These are phyloP conservation scores for Candida nemodendra DNA, from an alignment of 805 yeast species.

Conservation along the genomic window DNA sequence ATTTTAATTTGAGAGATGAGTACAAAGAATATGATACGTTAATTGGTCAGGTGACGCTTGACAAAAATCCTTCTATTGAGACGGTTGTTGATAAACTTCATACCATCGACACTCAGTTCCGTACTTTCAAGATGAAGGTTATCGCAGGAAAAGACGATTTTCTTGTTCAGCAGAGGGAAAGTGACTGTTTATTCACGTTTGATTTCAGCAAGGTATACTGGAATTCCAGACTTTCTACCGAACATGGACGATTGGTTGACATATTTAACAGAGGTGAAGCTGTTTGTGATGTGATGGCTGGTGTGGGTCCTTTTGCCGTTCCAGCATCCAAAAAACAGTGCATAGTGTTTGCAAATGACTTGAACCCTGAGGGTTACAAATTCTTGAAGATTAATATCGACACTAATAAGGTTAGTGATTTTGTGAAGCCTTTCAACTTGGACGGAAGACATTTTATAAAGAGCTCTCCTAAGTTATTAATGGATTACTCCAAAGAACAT, in stretches of 20 bases:
- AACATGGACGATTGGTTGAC: slow-evolving; percentile 77
- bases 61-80: slow-evolving; percentile 75
- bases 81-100: slow-evolving; percentile 94
- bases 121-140: slow-evolving; percentile 93
- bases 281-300: slow-evolving; percentile 95
- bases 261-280: slow-evolving; percentile 63
- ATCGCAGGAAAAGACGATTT: slow-evolving; percentile 82
- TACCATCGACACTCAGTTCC: slow-evolving; percentile 78
- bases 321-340: slow-evolving; percentile 89
- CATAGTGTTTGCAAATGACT: slow-evolving; percentile 85
- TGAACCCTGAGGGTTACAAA: slow-evolving; percentile 82
- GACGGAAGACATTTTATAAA: slow-evolving; percentile 85
- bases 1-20: slow-evolving; percentile 78
- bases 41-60: slow-evolving; percentile 88
- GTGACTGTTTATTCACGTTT: slow-evolving; percentile 80
- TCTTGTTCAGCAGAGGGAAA: slow-evolving; percentile 81
- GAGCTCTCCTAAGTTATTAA: slow-evolving; percentile 51
- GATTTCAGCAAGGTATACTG: slow-evolving; percentile 95
- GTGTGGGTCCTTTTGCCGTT: slow-evolving; percentile 97
- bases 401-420: slow-evolving; percentile 57
- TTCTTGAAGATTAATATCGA: slow-evolving; percentile 65
- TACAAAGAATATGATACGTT: slow-evolving; percentile 76
- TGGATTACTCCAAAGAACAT: slow-evolving; percentile 43
- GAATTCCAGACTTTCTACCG: slow-evolving; percentile 94
- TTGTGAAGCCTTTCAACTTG: slow-evolving; percentile 62